Evolutionary conservation across 306 rosid species (phyloP), one percentile per base, ranked within the genome.

Genomic region (Casuarina cunninghamiana): DNA sequence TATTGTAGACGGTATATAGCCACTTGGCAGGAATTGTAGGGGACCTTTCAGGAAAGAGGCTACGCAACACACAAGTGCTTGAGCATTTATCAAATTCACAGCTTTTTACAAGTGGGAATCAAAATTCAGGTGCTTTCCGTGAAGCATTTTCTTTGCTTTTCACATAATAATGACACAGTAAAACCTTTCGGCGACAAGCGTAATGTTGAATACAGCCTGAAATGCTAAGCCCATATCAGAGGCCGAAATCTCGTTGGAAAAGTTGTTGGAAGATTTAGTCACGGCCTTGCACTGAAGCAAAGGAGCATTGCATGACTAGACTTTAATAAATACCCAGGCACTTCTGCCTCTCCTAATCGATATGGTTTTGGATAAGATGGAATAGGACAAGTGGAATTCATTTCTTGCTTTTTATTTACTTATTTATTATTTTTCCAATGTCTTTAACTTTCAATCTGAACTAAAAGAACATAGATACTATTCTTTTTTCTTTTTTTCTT

Each of bases 351-450:
- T 71, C 79, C 11, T 61, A 11, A 19, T 39, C 82, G 79, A 79
- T 83, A 48, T 73, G 82, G 44, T 83, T 84, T 79, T 83, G 83
- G 90, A 85, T 84, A 82, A 82, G 80, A 69, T 68, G 45, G 74
- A 85, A 75, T 84, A 26, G 32, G 32, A 19, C 48, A 76, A 75
- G 78, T 65, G 75, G 80, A 75, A 13, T 54, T 83, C 72, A 39
- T 50, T 78, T 80, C 35, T 48, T 65, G 9, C 35, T 73, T 43
- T 26, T 26, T 26, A 26, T 26, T 26, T 26, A 26, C 32, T 26
- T 26, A 26, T 26, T 26, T 26, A 26, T 26, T 26, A 26, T 26
- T 26, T 26, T 26, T 26, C 32, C 32, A 26, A 26, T 26, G 32
- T 26, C 32, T 26, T 26, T 26, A 0, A 26, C 32, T 26, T 26